Evolutionary conservation across 768 basidiomycete genomes (phyloP).

Genomic region (Calocybe gangraenosa): DNA sequence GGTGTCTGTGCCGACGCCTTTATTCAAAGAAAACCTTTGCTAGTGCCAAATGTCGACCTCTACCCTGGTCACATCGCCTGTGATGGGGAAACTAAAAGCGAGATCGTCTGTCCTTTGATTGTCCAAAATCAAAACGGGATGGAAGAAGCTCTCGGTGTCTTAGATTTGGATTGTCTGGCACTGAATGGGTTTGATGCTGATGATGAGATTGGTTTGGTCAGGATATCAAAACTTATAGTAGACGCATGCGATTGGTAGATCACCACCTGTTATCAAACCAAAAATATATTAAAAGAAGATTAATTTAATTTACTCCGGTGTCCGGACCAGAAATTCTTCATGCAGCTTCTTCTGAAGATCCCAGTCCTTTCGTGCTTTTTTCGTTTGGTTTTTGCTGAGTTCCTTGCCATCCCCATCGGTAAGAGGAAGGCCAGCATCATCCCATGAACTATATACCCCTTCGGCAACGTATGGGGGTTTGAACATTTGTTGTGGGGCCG

Average conservation of each 20-base stretch:
- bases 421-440: constrained; percentile 78
- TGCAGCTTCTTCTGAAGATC: constrained; percentile 73
- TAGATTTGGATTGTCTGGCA: constrained; percentile 85
- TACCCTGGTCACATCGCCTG: constrained; percentile 96
- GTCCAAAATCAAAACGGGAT: constrained; percentile 22
- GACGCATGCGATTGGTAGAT: constrained; percentile 60
- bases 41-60: constrained; percentile 74
- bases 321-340: constrained; percentile 63
- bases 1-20: constrained; percentile 89
- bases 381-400: constrained; percentile 73
- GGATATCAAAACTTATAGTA: constrained; percentile 63
- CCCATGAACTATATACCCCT: constrained; percentile 79
- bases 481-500: constrained; percentile 76
- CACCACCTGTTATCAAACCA: constrained; percentile 7
- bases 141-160: constrained; percentile 43
- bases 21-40: constrained; percentile 44
- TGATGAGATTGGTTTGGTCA: constrained; percentile 74
- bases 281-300: constrained; percentile 6
- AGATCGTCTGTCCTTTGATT: constrained; percentile 82
- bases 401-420: constrained; percentile 85
- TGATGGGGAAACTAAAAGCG: constrained; percentile 85
- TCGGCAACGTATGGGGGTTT: constrained; percentile 73
- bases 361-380: constrained; percentile 76
- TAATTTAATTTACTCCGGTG: constrained; percentile 24
- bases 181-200: constrained; percentile 69